Percentiles rank a stretch among this genome's conserved stretches.
Conservation (phyloP, 768 basidiomycete genomes). For the Phallus indusiatus region DNA sequence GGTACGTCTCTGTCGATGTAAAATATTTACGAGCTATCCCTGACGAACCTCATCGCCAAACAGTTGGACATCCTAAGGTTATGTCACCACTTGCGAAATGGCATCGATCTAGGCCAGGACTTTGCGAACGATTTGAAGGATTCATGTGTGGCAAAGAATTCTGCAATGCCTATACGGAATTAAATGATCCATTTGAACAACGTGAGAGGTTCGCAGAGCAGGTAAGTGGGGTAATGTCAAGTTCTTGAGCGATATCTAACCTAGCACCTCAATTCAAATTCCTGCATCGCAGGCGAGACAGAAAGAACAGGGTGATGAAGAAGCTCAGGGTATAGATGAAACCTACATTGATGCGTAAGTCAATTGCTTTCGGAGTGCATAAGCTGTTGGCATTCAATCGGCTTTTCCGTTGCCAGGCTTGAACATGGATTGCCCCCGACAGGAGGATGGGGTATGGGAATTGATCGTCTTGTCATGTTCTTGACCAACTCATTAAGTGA, state of each 20-base stretch:
- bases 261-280: not conserved
- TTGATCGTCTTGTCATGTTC: conserved; percentile 98
- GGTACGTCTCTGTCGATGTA: conserved; percentile 31
- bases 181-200: conserved; percentile 98
- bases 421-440: conserved; percentile 98
- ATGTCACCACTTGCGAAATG: conserved; percentile 99
- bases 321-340: conserved; percentile 96
- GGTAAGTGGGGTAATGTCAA: conserved; percentile 26
- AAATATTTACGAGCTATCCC: not conserved
- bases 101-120: conserved; percentile 92
- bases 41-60: conserved; percentile 3
- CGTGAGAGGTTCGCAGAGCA: conserved; percentile 93
- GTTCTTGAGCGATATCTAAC: not conserved
- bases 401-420: conserved; percentile 40
- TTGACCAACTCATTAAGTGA: conserved; percentile 89
- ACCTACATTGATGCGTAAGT: conserved; percentile 90
- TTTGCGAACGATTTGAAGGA: conserved; percentile 97
- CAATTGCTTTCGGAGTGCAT: not conserved
- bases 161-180: conserved; percentile 98
- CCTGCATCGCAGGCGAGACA: conserved; percentile 50
- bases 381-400: conserved; percentile 9
- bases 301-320: conserved; percentile 96
- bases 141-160: conserved; percentile 99
- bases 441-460: conserved; percentile 94
- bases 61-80: conserved; percentile 96